Percentiles rank a stretch among this genome's conserved stretches.
phyloP scores from a whole-genome alignment of 768 basidiomycete species.

The Lactarius pseudohatsudake region DNA sequence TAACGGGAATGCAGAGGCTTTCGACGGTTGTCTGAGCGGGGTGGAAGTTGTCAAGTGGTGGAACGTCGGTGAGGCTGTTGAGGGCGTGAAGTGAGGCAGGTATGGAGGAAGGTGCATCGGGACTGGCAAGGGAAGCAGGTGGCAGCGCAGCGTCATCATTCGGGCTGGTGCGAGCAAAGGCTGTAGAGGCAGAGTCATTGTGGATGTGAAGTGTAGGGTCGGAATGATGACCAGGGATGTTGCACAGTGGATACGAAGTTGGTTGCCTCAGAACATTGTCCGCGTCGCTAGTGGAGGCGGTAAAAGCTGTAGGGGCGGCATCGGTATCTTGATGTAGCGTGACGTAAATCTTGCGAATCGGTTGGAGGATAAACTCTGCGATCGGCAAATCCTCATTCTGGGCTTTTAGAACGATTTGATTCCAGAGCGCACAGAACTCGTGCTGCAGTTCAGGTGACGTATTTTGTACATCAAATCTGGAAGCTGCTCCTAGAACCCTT shows the following conservation, averaged over 20 bases:
- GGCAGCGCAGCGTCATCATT: too few species aligned
- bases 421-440: background rate
- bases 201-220: too few species aligned
- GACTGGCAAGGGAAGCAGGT: background rate
- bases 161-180: too few species aligned
- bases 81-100: background rate
- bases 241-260: too few species aligned
- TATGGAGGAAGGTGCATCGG: background rate
- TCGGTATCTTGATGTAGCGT: too few species aligned
- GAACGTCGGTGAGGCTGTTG: background rate
- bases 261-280: fast-evolving
- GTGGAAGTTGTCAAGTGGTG: background rate
- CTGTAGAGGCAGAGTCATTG: too few species aligned
- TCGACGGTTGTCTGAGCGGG: background rate
- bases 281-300: too few species aligned
- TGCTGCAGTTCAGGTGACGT: background rate
- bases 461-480: background rate
- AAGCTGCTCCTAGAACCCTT: background rate
- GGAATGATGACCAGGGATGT: too few species aligned
- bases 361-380: fast-evolving
- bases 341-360: too few species aligned
- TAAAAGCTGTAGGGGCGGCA: too few species aligned
- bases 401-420: background rate
- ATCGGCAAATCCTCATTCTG: too few species aligned
- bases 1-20: background rate